phyloP scores from a whole-genome alignment of 1,139 yeast genomes.

The Suhomyces taliae region DNA sequence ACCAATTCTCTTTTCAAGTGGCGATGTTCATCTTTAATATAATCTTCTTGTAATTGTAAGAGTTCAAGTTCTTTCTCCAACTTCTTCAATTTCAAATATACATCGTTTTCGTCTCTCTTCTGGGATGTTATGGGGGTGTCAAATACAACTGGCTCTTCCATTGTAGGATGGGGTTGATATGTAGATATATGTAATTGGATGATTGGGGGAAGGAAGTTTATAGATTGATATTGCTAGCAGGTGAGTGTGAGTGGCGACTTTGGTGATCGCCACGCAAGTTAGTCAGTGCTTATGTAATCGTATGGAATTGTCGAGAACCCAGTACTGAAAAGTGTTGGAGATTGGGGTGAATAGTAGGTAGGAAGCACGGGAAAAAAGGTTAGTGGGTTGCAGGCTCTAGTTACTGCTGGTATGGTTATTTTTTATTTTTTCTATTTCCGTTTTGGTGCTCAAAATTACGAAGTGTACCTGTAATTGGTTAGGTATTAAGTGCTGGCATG shows the following conservation, averaged over 20 bases:
- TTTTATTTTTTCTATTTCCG: no score
- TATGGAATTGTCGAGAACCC: no score
- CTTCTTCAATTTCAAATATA: slow-evolving; percentile 79
- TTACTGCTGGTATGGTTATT: no score
- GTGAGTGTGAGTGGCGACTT: slow-evolving; percentile 14
- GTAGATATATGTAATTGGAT: background rate
- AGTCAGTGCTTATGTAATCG: slow-evolving; percentile 1
- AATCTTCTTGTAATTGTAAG: slow-evolving; percentile 85
- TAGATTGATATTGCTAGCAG: slow-evolving; percentile 1
- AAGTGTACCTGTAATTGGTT: no score
- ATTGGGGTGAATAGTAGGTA: no score
- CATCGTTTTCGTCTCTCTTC: slow-evolving; percentile 52
- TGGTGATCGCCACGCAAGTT: background rate
- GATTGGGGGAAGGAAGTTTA: background rate
- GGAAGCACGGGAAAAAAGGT: no score
- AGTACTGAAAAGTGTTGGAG: no score
- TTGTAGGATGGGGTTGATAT: slow-evolving; percentile 8
- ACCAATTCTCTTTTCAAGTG: slow-evolving; percentile 91
- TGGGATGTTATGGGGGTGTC: slow-evolving; percentile 17
- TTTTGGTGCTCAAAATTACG: no score
- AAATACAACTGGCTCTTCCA: slow-evolving; percentile 26
- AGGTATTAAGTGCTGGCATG: no score
- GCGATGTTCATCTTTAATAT: slow-evolving; percentile 96
- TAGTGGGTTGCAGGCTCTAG: no score
- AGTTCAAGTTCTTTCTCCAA: slow-evolving; percentile 88